phyloP scores from a whole-genome alignment of 2,329 filamentous ascomycete genomes.

The Hirsutella thompsonii region DNA sequence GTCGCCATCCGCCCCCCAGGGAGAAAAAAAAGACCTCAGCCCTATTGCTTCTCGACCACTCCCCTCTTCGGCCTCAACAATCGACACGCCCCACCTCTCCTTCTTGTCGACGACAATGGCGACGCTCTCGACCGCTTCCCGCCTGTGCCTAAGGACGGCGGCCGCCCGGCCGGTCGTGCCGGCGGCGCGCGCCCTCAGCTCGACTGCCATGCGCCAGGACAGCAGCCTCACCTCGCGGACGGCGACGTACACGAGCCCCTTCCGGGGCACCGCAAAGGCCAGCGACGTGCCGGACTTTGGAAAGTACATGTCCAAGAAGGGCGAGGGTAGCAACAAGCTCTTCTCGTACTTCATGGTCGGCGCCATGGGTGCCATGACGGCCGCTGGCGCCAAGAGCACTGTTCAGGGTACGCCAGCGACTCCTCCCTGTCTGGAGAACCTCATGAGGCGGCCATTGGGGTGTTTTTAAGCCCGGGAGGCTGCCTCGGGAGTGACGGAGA shows the following conservation, averaged over 20 bases:
- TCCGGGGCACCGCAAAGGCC: constrained; percentile 43
- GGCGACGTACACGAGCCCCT: constrained; percentile 46
- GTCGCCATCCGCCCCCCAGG: not conserved
- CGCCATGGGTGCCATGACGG: constrained; percentile 80
- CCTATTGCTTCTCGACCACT: constrained; percentile 5
- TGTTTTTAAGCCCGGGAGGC: too few relatives aligned
- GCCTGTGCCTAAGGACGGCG: constrained; percentile 48
- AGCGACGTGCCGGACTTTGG: constrained; percentile 79
- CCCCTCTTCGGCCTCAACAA: constrained; percentile 3
- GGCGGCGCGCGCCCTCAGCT: constrained; percentile 42
- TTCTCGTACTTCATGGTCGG: constrained; percentile 99
- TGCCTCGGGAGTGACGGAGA: too few relatives aligned
- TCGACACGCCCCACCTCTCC: not conserved
- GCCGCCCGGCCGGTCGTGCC: constrained; percentile 26
- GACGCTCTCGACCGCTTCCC: constrained; percentile 55
- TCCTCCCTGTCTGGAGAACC: not conserved
- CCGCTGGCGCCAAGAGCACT: constrained; percentile 92
- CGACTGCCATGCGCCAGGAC: constrained; percentile 34
- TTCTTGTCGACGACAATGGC: constrained; percentile 36
- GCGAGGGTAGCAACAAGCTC: constrained; percentile 64
- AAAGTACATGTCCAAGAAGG: constrained; percentile 66
- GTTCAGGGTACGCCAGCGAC: constrained; percentile 68
- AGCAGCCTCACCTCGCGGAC: constrained; percentile 30
- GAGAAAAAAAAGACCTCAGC: constrained; percentile 35
- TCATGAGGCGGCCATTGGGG: not conserved